phyloP scores from a whole-genome alignment of 1,284 basidiomycete genomes.

The Laetiporus sulphureus region DNA sequence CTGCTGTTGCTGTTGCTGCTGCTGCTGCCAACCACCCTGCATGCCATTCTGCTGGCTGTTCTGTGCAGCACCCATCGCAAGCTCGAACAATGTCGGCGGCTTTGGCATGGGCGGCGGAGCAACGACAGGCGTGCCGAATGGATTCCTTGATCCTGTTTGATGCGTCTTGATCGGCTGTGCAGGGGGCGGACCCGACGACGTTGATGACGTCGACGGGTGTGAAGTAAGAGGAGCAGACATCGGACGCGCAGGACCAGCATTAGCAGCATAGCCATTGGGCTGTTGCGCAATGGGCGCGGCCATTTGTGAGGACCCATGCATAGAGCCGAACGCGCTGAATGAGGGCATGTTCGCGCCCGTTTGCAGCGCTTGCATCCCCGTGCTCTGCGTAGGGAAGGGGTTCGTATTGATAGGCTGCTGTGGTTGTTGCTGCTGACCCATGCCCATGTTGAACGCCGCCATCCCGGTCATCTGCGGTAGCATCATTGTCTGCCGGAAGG shows the following conservation, averaged over 20 bases:
- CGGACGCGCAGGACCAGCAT: constrained; percentile 42
- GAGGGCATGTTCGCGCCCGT: constrained; percentile 15
- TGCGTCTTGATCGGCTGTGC: constrained; percentile 74
- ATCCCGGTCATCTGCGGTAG: constrained; percentile 58
- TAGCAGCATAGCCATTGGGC: background rate
- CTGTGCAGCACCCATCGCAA: constrained; percentile 47
- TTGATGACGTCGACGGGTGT: constrained; percentile 16
- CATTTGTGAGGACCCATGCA: constrained; percentile 8
- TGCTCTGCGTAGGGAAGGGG: constrained; percentile 23
- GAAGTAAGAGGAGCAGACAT: constrained; percentile 57
- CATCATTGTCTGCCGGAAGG: constrained; percentile 62
- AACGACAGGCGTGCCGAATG: constrained; percentile 77
- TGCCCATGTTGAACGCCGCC: constrained; percentile 28
- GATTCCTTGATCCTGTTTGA: constrained; percentile 92
- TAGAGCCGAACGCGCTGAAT: constrained; percentile 14
- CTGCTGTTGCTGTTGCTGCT: constrained; percentile 10
- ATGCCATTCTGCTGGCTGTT: constrained; percentile 15
- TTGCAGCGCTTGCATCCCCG: constrained; percentile 6
- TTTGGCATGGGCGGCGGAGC: constrained; percentile 68
- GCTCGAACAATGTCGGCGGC: constrained; percentile 75
- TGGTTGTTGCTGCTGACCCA: constrained; percentile 5
- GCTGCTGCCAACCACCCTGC: constrained; percentile 28
- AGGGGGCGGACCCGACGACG: constrained; percentile 33
- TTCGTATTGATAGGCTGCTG: constrained; percentile 18
- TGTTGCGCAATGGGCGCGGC: constrained; percentile 4